A percentile compares a stretch with the other conserved stretches of the same genome.
Evolutionary conservation across 768 basidiomycete species (phyloP).

Genomic region (Tulasnella sp.): DNA sequence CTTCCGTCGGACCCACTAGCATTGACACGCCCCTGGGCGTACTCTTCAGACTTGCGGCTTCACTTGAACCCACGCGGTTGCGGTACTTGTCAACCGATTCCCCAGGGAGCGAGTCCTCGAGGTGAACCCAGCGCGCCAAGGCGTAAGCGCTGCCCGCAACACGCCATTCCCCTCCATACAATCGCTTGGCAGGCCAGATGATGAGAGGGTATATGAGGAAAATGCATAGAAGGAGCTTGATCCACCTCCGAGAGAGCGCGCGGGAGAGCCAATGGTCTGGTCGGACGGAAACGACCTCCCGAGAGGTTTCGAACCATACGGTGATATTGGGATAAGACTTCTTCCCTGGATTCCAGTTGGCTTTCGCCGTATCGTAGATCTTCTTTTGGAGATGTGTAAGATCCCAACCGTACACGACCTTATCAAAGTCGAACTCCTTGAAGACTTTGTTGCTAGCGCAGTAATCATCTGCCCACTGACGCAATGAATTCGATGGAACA

Average conservation of each 20-base stretch:
- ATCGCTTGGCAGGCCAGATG: conserved; percentile 66
- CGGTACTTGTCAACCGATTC: conserved; percentile 14
- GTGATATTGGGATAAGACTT: conserved; percentile 27
- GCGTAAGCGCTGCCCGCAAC: conserved; percentile 12
- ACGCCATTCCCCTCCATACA: conserved; percentile 65
- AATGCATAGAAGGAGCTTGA: conserved; percentile 58
- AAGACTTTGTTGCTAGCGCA: conserved; percentile 57
- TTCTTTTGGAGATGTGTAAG: conserved; percentile 33
- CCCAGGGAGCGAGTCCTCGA: conserved; percentile 15
- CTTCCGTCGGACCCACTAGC: conserved; percentile 53
- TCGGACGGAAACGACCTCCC: conserved; percentile 49
- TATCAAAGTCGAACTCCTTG: conserved; percentile 70
- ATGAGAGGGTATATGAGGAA: conserved; percentile 60
- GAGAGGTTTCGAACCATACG: conserved; percentile 41
- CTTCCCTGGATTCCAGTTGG: conserved; percentile 29
- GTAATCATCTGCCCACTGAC: conserved; percentile 78
- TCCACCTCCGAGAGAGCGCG: conserved; percentile 57
- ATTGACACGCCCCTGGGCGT: conserved; percentile 29
- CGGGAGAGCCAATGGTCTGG: conserved; percentile 58
- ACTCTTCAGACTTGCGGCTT: conserved; percentile 16
- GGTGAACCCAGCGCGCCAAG: conserved; percentile 10
- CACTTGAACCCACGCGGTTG: not conserved
- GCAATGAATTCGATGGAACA: conserved; percentile 47
- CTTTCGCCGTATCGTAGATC: conserved; percentile 30
- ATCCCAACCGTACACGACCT: conserved; percentile 57